These are phyloP conservation scores for Paraphaeosphaeria sporulosa DNA, from an alignment of 2,329 filamentous ascomycete species.

Conservation along the genomic window DNA sequence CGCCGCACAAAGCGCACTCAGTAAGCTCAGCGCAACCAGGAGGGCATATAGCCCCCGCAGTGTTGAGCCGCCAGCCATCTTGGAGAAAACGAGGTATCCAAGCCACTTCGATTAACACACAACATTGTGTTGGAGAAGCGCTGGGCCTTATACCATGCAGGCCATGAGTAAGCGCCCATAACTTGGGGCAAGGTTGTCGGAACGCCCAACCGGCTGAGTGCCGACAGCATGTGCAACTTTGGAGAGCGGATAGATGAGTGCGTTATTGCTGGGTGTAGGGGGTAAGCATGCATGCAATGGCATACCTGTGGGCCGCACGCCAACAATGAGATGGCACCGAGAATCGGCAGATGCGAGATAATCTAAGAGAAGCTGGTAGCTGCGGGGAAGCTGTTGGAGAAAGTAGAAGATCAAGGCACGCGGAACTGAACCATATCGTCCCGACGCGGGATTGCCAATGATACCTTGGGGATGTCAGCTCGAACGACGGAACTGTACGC, in stretches of 20 bases:
- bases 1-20: conserved; percentile 30
- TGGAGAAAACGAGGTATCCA: conserved; percentile 1
- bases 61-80: conserved; percentile 11
- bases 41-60: conserved; percentile 32
- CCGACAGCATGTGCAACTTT: conserved; percentile 17
- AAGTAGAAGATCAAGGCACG: conserved; percentile 2
- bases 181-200: conserved; percentile 18
- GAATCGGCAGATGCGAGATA: conserved; percentile 32
- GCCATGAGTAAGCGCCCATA: conserved; percentile 10
- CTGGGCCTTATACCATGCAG: conserved; percentile 27
- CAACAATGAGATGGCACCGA: conserved; percentile 21
- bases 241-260: conserved; percentile 28
- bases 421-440: conserved; percentile 1
- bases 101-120: background rate
- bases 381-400: conserved; percentile 27
- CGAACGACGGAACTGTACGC: background rate
- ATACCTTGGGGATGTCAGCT: conserved; percentile 5
- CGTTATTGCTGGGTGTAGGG: conserved; percentile 28
- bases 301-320: conserved; percentile 12
- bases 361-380: conserved; percentile 21
- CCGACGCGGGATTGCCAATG: background rate
- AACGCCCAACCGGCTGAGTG: conserved; percentile 19
- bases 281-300: conserved; percentile 2
- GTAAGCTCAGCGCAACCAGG: conserved; percentile 27
- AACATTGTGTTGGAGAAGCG: conserved; percentile 7